Base-by-base conservation (phyloP, 1,284 basidiomycete species). In the Amylostereum areolatum region DNA sequence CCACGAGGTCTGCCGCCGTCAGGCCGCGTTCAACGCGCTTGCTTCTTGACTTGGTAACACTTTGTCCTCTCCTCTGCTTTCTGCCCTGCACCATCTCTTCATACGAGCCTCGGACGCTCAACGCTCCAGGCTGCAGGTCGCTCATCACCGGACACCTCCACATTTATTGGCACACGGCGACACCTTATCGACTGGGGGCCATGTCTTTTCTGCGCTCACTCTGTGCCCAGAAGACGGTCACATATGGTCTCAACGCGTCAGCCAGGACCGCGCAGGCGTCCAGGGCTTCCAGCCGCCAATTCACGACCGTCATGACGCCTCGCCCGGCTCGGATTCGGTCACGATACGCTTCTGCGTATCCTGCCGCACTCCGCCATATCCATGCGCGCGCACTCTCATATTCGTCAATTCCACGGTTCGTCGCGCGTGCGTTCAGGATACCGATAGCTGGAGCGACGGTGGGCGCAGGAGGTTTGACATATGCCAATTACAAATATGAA, bases 401-500 rank as follows among this genome's bases (percentile, higher is more conserved):
- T 64, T 77, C 83, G 6, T 84, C 89, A 8, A 85, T 94, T 48
- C 92, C 92, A 10, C 74, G 82, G 54, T 88, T 94, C 57, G 78
- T 94, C 43, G 82, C 85, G 0, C 75, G 90, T 39, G 92, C 91
- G 0, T 92, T 95, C 62, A 75, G 86, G 46, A 82, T 95, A 2
- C 92, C 92, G 32, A 76, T 92, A 54, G 92, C 90, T 31, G 89
- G 87, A 10, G 86, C 83, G 25, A 90, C 90, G 0, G 80, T 92
- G 25, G 92, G 92, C 9, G 92, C 87, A 1, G 92, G 93, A n/a
- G 86, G 90, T 0, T 71, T 94, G 50, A 89, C 89, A 5, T 96
- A 95, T 66, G 92, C 91, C 12, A 93, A 93, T 64, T 95, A 93
- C 73, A 92, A 92, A 70, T 84, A 94, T 59, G 92, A 97, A 73